Conservation (phyloP, 2,329 filamentous ascomycete genomes). For the Pseudohalonectria lignicola region DNA sequence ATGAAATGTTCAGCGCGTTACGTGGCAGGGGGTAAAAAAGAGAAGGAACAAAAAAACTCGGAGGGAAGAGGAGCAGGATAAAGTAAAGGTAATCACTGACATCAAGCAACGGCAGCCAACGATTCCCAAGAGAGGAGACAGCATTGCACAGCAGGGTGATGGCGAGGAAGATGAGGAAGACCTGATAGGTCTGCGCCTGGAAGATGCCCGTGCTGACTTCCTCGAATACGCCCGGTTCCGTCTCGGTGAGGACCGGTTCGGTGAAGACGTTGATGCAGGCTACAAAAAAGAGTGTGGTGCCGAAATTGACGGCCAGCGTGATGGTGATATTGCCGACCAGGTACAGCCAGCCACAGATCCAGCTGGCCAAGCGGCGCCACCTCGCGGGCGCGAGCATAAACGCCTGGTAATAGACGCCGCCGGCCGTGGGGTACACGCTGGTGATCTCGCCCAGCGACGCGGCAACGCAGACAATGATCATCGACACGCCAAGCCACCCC, state of each 20-base stretch:
- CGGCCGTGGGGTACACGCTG: slow-evolving; percentile 65
- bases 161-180: slow-evolving; percentile 60
- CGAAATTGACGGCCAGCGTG: slow-evolving; percentile 73
- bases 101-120: slow-evolving; percentile 56
- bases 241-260: slow-evolving; percentile 7
- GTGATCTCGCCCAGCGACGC: slow-evolving; percentile 64
- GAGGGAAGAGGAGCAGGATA: no score
- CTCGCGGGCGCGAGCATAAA: slow-evolving; percentile 57
- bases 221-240: not conserved
- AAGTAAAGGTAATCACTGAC: no score
- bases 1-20: slow-evolving; percentile 3
- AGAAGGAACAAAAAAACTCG: slow-evolving; percentile 8
- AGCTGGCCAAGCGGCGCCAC: slow-evolving; percentile 54
- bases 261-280: slow-evolving; percentile 45
- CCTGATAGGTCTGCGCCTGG: slow-evolving; percentile 46
- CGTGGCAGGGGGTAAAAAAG: slow-evolving; percentile 6
- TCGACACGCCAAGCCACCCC: slow-evolving; percentile 59
- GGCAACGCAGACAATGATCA: slow-evolving; percentile 61
- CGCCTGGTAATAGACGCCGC: slow-evolving; percentile 66
- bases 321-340: slow-evolving; percentile 74
- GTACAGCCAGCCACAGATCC: slow-evolving; percentile 67
- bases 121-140: slow-evolving; percentile 57
- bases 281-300: slow-evolving; percentile 55
- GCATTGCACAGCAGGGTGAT: slow-evolving; percentile 54
- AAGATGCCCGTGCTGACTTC: slow-evolving; percentile 18